Base-by-base conservation (phyloP, 1,284 basidiomycete genomes). In the Coniferiporia weirii region DNA sequence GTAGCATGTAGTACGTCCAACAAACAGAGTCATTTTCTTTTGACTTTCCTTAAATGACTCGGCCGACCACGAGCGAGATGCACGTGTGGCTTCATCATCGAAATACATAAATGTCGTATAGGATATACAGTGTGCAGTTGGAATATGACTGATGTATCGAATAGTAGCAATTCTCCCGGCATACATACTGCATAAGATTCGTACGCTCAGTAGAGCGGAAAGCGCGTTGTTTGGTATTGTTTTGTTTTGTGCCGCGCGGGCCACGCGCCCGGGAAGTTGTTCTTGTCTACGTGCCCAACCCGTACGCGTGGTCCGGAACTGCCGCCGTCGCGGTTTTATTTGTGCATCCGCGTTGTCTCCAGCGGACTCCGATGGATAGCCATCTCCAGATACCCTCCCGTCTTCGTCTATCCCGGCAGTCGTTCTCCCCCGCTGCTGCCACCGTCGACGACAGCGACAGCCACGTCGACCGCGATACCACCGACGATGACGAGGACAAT, bases 401-500 rank as follows among this genome's bases (percentile, higher is more conserved):
- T 38, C 60, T 67, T 46, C 64, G 69, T 45, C 22, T 69, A 36
- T 60, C 64, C 20, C 65, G 69, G 32, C 63, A 64, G 43, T 48
- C 43, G 71, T 57, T 72, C 71, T 62, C 57, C 32, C 49, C 48
- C 71, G 72, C 60, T 56, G 72, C 60, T 57, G 67, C 36, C 64
- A 66, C 32, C 55, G 38, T 60, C 20, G 59, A 55, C 40, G 54
- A 60, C 43, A 54, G 36, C 44, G 34, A 51, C 48, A 40, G 19
- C 48, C 40, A 50, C 27, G 10, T 22, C 38, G 53, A 66, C 58
- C 43, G 58, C 36, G 59, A 61, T 17, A 38, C 48, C 27, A 49
- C 27, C 8, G 52, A 55, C 44, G 58, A 75, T 48, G 73, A 74
- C 50, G 59, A 68, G 46, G 68, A 71, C 40, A 70, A 74, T 45